Percentiles rank a stretch among this genome's conserved stretches.
These are phyloP conservation scores for Phytophthora idaei DNA, from an alignment of 352 stramenopile genomes.

Conservation along the genomic window DNA sequence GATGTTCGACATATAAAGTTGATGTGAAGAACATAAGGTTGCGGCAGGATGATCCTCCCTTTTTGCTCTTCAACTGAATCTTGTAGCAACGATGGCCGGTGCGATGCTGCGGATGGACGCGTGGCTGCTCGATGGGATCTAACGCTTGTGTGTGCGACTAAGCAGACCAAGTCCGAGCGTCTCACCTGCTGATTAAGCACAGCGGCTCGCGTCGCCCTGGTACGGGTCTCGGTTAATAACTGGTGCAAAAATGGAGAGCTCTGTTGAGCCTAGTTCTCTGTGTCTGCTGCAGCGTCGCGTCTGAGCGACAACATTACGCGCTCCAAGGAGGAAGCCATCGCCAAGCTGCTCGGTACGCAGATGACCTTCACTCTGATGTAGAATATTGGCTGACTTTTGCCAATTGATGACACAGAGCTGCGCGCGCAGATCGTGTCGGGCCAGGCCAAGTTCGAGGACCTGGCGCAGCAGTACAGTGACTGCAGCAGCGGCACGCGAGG, in stretches of 20 bases:
- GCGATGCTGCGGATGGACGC: neutral
- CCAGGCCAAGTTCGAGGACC: constrained; percentile 79
- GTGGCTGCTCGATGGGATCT: constrained; percentile 1
- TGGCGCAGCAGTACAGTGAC: constrained; percentile 85
- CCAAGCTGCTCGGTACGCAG: constrained; percentile 68
- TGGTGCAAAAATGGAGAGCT: neutral
- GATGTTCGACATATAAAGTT: constrained; percentile 7
- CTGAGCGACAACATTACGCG: constrained; percentile 92
- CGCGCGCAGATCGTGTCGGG: constrained; percentile 80
- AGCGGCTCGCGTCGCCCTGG: constrained; percentile 84
- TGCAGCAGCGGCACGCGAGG: constrained; percentile 82
- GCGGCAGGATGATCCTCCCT: neutral
- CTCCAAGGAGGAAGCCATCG: constrained; percentile 91
- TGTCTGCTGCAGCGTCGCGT: constrained; percentile 60
- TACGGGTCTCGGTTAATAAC: constrained; percentile 23
- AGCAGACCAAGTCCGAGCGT: constrained; percentile 78
- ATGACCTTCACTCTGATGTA: neutral
- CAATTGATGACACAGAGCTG: constrained; percentile 46
- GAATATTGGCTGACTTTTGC: neutral
- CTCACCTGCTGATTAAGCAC: constrained; percentile 97
- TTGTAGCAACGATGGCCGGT: constrained; percentile 35
- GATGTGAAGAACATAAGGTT: constrained; percentile 2
- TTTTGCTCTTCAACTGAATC: constrained; percentile 10
- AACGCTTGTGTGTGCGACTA: constrained; percentile 6
- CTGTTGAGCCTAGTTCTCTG: neutral